Evolutionary conservation across 148 eudicot species (phyloP), one percentile per base, ranked within the genome.

Genomic region (Spergularia bocconei): DNA sequence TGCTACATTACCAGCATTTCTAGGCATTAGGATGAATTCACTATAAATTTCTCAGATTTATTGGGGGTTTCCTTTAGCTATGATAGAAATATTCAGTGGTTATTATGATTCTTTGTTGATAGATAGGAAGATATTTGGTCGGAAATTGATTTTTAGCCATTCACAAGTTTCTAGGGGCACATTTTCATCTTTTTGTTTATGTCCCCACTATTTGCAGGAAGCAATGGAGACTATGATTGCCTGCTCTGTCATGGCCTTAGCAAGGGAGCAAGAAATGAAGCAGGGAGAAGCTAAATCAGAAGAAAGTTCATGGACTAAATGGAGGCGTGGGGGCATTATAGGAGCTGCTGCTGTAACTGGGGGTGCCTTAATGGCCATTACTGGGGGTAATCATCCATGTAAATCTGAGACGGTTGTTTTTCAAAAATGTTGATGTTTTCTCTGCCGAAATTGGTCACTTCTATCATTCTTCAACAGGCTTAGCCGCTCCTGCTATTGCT

Each of bases 401-500:
- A 52, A 13, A 36, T 52, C 44, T 67, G 48, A 44, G 19, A 41
- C 17, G 48, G 25, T 23, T 66, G 21, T 51, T 47, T 58, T 63
- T 57, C 38, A 8, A 5, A 52, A 13, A 21, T 51, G 44, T 20
- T 38, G 50, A 53, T 10, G 36, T 54, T 72, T 36, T 64, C 5
- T 75, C 38, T 66, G n/a, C 61, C 67, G 39, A 23, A 60, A 73
- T 60, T 5, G 15, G 59, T 11, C 20, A 69, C 44, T 70, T 56
- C 17, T 59, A 50, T 76, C 79, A 48, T 60, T 57, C 47, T 81
- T 74, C 29, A 80, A 84, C 84, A 96, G 99, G 99, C 62, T 85
- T 96, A 87, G 99, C 99, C 78, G 99, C 99, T 69, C 99, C 99
- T 76, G 99, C 98, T 77, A 92, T 96, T 84, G 99, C 99, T 82